Evolutionary conservation across 805 yeast species (phyloP).

Genomic region (Kazachstania taianensis): DNA sequence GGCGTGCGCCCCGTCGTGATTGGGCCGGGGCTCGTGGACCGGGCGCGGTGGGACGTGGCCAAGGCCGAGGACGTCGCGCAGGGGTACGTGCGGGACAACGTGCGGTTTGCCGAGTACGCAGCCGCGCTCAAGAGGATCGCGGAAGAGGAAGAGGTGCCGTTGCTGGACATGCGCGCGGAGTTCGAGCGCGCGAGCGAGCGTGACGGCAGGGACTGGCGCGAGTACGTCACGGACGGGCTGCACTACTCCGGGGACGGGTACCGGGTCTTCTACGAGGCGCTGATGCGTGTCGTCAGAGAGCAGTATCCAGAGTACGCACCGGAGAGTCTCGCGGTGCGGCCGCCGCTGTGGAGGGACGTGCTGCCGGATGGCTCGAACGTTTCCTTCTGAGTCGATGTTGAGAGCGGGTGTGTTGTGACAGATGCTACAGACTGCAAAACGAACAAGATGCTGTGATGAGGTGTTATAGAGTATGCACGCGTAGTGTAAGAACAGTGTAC

Average conservation of each 20-base stretch:
- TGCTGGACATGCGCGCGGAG: constrained; percentile 43
- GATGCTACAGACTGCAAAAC: too few species aligned
- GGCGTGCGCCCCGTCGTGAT: constrained; percentile 47
- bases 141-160: constrained; percentile 38
- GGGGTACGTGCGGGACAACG: constrained; percentile 39
- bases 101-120: constrained; percentile 38
- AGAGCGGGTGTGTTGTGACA: too few species aligned
- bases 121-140: constrained; percentile 42
- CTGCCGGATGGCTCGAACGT: constrained; percentile 17
- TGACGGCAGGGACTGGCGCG: constrained; percentile 32
- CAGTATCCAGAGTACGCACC: constrained; percentile 42
- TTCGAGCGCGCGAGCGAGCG: constrained; percentile 34
- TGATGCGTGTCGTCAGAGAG: constrained; percentile 31
- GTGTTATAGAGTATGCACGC: too few species aligned
- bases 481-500: too few species aligned
- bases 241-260: constrained; percentile 52
- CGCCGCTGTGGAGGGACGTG: constrained; percentile 36
- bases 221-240: constrained; percentile 43
- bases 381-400: too few species aligned
- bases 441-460: too few species aligned
- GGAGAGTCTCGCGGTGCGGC: constrained; percentile 28
- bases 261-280: constrained; percentile 36
- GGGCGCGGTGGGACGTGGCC: constrained; percentile 31
- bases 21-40: constrained; percentile 53
- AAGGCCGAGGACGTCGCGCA: constrained; percentile 27